Base-by-base conservation (phyloP, 2,329 filamentous ascomycete species). In the Fusarium scirpi region DNA sequence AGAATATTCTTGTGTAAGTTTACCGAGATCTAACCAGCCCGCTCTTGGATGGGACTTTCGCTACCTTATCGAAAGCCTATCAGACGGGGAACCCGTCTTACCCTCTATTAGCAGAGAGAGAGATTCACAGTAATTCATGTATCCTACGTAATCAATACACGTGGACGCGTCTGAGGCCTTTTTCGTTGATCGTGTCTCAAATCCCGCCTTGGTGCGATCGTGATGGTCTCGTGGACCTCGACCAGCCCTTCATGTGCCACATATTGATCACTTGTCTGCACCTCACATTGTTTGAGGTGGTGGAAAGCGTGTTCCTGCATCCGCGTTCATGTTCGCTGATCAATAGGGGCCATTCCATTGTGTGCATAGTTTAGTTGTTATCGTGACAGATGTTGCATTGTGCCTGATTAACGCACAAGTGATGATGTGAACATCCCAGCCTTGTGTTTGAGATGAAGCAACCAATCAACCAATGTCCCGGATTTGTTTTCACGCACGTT, bases 351-450 rank as follows among this genome's bases (percentile, higher is more conserved):
- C 32, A 11, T 30, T 41, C 18, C 38, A 27, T 60, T 53, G 63
- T 53, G 63, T 47, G 56, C 55, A 24, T 67, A 67, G 29, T 41
- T 47, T 16, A 46, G 43, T 24, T 48, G 41, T 43, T 38, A 20
- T 32, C 54, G 55, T 51, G 51, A 43, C 8, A 44, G 48, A 66
- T 49, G 67, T 69, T 69, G 40, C 52, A 65, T 62, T 69, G 68
- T 70, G 57, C 68, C 68, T 70, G 68, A 65, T 69, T 68, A 65
- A 71, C 64, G 54, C 58, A 63, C 41, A 47, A 64, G 53, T 68
- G 63, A 60, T 47, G 32, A 63, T 53, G 47, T 45, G 66, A 53
- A 59, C 41, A 22, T 20, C 30, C 40, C 29, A 63, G 43, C 49
- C 62, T 55, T 44, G 43, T 46, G 45, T 13, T 34, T 54, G 11